Evolutionary conservation across 768 basidiomycete genomes (phyloP), one percentile per base, ranked within the genome.

Genomic region (Boletellus emodensis): DNA sequence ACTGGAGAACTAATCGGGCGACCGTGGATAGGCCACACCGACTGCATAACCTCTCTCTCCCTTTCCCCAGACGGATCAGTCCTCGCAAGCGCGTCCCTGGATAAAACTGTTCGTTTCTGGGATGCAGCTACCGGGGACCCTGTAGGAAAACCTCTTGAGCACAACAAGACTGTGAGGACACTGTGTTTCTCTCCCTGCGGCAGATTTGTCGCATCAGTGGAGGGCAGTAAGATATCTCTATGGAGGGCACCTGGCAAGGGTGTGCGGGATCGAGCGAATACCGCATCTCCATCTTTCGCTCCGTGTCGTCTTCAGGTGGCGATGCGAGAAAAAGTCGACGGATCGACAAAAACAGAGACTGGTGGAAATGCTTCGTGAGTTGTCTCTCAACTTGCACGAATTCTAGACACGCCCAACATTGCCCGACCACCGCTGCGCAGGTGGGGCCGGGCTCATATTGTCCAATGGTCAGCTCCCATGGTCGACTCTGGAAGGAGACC

Each of bases 401-500:
- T 5, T 4, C 6, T 4, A 2, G 9, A 3, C 11, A n/a, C 5
- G 1, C 20, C 1, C 6, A n/a, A 6, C 7, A 18, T 28, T 4
- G 6, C 4, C 7, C 2, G 15, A 35, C 3, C 32, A 5, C 13
- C 40, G 3, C 6, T 3, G 30, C 41, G 1, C 22, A 58, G 56
- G 52, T 3, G 37, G 48, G 3, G 36, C 54, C 1, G 49, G 51
- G 1, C 51, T 57, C 38, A 18, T 18, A 15, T 18, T 54, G 13
- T 11, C 46, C 2, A 40, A 46, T 0, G 40, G 44, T 20, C 52
- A 49, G 0, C 52, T 59, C 0, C 58, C 49, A 0, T 55, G 56
- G 58, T 52, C 49, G 2, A 59, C 53, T 2, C 53, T 59, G 17
- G 41, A 55, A n/a, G n/a, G 8, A 4, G 44, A 58, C 9, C 9